Percentiles rank a stretch among this genome's conserved stretches.
These are phyloP conservation scores for Saccharomyces jurei DNA, from an alignment of 805 yeast species.

Conservation along the genomic window DNA sequence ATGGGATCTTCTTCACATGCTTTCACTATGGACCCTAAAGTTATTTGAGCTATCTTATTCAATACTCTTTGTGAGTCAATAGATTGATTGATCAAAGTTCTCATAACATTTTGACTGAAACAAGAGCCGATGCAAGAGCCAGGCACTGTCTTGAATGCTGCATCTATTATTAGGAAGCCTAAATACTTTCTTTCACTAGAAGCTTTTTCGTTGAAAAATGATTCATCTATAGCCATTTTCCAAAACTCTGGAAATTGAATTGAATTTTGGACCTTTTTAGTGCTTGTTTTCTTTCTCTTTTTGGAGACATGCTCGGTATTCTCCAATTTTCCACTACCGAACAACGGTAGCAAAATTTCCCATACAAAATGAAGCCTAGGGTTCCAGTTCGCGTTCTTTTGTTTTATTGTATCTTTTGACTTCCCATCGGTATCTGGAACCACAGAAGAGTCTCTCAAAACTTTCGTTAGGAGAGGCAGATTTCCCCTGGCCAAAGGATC, in stretches of 20 bases:
- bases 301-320: constrained; percentile 25
- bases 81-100: constrained; percentile 70
- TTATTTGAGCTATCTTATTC: constrained; percentile 54
- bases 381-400: constrained; percentile 63
- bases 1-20: constrained; percentile 32
- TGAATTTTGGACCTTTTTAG: constrained; percentile 19
- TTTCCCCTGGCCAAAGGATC: constrained; percentile 74
- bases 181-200: constrained; percentile 81
- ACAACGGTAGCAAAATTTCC: constrained; percentile 47
- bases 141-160: constrained; percentile 33
- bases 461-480: constrained; percentile 49
- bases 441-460: constrained; percentile 47
- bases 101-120: constrained; percentile 57
- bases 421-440: constrained; percentile 27
- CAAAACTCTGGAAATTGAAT: constrained; percentile 60
- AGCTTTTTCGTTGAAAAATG: constrained; percentile 64
- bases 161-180: constrained; percentile 69
- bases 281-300: constrained; percentile 35
- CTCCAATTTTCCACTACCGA: constrained; percentile 16
- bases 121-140: constrained; percentile 22
- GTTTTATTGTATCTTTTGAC: constrained; percentile 24
- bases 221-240: constrained; percentile 71
- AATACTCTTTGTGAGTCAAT: constrained; percentile 57
- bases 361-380: constrained; percentile 73
- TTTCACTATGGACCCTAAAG: constrained; percentile 38